A percentile compares a stretch with the other conserved stretches of the same genome.
These are phyloP conservation scores for Podospora conica DNA, from an alignment of 495 filamentous ascomycete genomes.

Conservation along the genomic window DNA sequence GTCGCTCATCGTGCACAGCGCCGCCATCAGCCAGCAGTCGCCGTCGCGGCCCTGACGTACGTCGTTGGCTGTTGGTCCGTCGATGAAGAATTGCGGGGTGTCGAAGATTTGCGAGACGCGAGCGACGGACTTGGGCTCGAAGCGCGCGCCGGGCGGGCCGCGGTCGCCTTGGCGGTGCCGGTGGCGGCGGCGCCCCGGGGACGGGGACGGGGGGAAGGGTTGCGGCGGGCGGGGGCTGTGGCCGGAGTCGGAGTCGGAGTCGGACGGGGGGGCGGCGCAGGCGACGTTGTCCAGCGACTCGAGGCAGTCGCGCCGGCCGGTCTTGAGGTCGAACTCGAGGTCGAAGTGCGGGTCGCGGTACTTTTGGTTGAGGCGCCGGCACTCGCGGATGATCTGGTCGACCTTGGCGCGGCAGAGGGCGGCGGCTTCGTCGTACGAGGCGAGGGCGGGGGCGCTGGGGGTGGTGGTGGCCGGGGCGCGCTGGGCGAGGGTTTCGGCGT, in stretches of 20 bases:
- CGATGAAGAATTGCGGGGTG: conserved; percentile 74
- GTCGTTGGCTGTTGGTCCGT: conserved; percentile 76
- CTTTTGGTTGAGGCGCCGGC: conserved; percentile 77
- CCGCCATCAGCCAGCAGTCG: conserved; percentile 90
- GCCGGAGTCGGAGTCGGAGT: conserved; percentile 4
- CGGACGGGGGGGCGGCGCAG: conserved; percentile 8
- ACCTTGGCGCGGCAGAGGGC: conserved; percentile 67
- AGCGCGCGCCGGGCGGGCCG: conserved; percentile 22
- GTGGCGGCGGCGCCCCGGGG: neutral
- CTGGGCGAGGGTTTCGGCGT: conserved; percentile 59
- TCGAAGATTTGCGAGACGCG: conserved; percentile 80
- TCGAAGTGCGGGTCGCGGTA: conserved; percentile 88
- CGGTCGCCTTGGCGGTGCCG: neutral
- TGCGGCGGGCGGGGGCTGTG: neutral
- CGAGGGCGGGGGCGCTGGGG: conserved; percentile 35
- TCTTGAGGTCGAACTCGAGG: conserved; percentile 73
- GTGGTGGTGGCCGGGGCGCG: conserved; percentile 41
- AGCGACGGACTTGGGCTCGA: conserved; percentile 58
- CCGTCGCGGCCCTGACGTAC: conserved; percentile 74
- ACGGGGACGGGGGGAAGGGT: neutral
- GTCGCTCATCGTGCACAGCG: conserved; percentile 75
- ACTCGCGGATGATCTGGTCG: conserved; percentile 75
- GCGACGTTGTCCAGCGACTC: conserved; percentile 48
- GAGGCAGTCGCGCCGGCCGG: conserved; percentile 51
- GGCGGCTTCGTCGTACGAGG: conserved; percentile 68